These are phyloP conservation scores for Termitomyces heimii DNA, from an alignment of 768 basidiomycete species.

Conservation along the genomic window DNA sequence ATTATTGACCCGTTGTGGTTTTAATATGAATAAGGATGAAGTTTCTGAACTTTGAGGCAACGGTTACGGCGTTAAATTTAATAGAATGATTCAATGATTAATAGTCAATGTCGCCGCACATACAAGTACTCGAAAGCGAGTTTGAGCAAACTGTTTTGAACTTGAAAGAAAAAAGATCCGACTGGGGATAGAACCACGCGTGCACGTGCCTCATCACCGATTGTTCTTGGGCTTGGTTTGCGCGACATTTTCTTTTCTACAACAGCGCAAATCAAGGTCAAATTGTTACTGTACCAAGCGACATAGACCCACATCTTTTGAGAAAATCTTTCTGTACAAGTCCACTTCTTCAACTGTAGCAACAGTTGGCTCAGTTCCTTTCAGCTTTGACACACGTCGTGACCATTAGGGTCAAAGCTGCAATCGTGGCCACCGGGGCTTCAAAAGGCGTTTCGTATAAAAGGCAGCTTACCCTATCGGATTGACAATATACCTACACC, in stretches of 20 bases:
- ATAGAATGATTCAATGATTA: not conserved
- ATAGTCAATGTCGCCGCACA: not conserved
- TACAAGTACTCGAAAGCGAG: not conserved
- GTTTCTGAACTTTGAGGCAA: not conserved
- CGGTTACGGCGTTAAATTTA: no score
- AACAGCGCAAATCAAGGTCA: not conserved
- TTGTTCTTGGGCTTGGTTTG: not conserved
- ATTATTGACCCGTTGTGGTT: not conserved
- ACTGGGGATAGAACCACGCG: constrained; percentile 1
- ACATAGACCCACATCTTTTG: not conserved
- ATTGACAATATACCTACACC: not conserved
- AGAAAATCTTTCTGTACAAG: constrained; percentile 1
- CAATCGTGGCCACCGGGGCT: constrained; percentile 18
- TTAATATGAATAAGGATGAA: not conserved
- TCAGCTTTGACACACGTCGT: constrained; percentile 9
- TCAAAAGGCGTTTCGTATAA: constrained; percentile 27
- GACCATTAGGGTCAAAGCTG: constrained; percentile 13
- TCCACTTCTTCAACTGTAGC: not conserved
- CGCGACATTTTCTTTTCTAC: not conserved
- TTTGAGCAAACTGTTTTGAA: not conserved
- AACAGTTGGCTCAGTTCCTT: constrained; percentile 3
- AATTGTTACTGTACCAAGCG: not conserved
- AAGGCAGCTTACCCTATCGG: constrained; percentile 7
- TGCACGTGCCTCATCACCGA: constrained; percentile 5
- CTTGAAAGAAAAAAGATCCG: not conserved